Evolutionary conservation across 129 eudicot species (phyloP).

Genomic region (Silybum marianum): DNA sequence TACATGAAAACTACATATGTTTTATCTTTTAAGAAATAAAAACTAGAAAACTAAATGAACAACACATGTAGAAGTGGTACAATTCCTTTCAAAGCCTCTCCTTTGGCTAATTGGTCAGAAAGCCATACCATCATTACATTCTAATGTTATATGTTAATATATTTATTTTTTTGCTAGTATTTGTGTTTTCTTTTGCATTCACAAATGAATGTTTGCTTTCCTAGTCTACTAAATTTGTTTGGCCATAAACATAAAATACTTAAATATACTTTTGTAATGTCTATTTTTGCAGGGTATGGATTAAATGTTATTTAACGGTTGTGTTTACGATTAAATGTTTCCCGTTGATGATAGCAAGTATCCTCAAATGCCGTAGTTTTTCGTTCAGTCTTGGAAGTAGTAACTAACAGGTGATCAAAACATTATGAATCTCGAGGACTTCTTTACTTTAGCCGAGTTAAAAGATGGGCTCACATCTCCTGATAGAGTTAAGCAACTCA

Average conservation of each 20-base stretch:
- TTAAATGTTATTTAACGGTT: not conserved
- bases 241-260: not conserved
- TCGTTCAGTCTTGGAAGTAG: conserved; percentile 19
- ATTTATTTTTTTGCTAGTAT: too few relatives aligned
- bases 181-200: not conserved
- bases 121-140: too few relatives aligned
- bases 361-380: not conserved
- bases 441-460: conserved; percentile 58
- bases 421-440: conserved; percentile 59
- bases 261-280: not conserved
- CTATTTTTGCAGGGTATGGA: conserved; percentile 17
- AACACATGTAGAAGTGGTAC: too few relatives aligned
- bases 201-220: not conserved
- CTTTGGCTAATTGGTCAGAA: too few relatives aligned
- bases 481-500: conserved; percentile 53
- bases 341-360: conserved; percentile 3
- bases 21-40: too few relatives aligned
- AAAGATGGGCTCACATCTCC: conserved; percentile 59
- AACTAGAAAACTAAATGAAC: too few relatives aligned
- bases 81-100: too few relatives aligned
- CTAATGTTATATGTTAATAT: too few relatives aligned
- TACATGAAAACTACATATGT: too few relatives aligned
- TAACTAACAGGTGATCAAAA: conserved; percentile 13
- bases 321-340: too few relatives aligned
- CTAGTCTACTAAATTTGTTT: not conserved